Percentiles rank a stretch among this genome's conserved stretches.
phyloP scores from a whole-genome alignment of 352 stramenopile species.

The Elongisporangium prolatum region DNA sequence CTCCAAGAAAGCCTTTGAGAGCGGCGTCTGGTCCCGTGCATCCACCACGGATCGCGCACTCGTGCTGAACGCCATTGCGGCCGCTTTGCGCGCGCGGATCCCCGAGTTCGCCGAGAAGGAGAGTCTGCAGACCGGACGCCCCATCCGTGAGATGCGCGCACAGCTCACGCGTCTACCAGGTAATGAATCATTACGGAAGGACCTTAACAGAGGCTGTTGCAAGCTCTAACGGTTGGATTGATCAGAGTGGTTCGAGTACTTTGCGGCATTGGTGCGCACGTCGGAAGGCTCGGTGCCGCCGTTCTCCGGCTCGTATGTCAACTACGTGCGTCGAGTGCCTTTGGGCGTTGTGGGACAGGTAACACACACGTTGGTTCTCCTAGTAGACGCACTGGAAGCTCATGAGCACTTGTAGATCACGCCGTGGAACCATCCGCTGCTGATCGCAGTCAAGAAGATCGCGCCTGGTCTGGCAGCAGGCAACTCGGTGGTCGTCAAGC shows the following conservation, averaged over 20 bases:
- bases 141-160: constrained; percentile 56
- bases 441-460: constrained; percentile 78
- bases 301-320: constrained; percentile 53
- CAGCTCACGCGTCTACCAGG: constrained; percentile 37
- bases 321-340: constrained; percentile 48
- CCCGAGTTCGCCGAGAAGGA: constrained; percentile 52
- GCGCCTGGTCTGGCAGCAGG: constrained; percentile 60
- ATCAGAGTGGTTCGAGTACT: constrained; percentile 83
- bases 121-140: constrained; percentile 52
- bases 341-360: constrained; percentile 60
- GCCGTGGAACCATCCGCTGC: constrained; percentile 79
- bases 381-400: not conserved
- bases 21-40: constrained; percentile 24
- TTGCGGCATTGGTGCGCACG: constrained; percentile 62
- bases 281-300: constrained; percentile 58
- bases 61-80: constrained; percentile 36
- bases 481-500: constrained; percentile 84
- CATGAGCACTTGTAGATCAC: constrained; percentile 43
- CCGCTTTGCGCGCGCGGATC: constrained; percentile 27
- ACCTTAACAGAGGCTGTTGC: not conserved
- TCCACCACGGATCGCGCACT: constrained; percentile 25
- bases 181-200: constrained; percentile 4
- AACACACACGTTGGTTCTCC: not conserved
- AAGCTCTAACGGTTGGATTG: not conserved
- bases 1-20: constrained; percentile 24